phyloP scores from a whole-genome alignment of 352 stramenopile genomes.

The Globisporangium rhizosaccharum region DNA sequence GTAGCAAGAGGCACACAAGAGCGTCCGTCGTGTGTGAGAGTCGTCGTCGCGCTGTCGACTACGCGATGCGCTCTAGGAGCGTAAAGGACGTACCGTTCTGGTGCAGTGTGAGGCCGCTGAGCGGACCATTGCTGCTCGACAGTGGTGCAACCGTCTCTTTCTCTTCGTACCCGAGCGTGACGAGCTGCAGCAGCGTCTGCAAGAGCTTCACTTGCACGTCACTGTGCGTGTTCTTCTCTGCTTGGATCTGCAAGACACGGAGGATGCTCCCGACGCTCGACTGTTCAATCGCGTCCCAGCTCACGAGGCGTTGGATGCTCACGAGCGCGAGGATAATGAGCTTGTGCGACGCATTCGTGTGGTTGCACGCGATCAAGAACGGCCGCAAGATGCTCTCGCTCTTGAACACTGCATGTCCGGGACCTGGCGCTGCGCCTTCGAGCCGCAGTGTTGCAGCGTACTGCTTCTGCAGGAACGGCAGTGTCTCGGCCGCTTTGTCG shows the following conservation, averaged over 20 bases:
- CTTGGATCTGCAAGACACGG: conserved; percentile 94
- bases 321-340: conserved; percentile 93
- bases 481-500: conserved; percentile 91
- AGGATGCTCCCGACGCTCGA: conserved; percentile 94
- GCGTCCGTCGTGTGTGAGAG: too few relatives aligned
- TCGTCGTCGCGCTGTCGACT: too few relatives aligned
- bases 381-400: conserved; percentile 94
- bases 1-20: not conserved
- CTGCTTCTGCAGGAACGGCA: conserved; percentile 92
- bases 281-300: conserved; percentile 93
- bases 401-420: conserved; percentile 90
- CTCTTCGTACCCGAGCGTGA: conserved; percentile 77
- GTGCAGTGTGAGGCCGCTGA: conserved; percentile 18
- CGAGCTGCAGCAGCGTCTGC: conserved; percentile 84
- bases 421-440: conserved; percentile 67
- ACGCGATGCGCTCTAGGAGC: too few relatives aligned
- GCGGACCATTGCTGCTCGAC: conserved; percentile 3
- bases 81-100: conserved; percentile 5
- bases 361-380: conserved; percentile 96
- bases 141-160: not conserved
- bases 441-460: conserved; percentile 87
- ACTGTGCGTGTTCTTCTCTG: conserved; percentile 76
- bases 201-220: conserved; percentile 88
- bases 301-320: conserved; percentile 93
- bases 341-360: conserved; percentile 93